A percentile compares a stretch with the other conserved stretches of the same genome.
phyloP scores from a whole-genome alignment of 129 eudicot species.

The Calendula officinalis region DNA sequence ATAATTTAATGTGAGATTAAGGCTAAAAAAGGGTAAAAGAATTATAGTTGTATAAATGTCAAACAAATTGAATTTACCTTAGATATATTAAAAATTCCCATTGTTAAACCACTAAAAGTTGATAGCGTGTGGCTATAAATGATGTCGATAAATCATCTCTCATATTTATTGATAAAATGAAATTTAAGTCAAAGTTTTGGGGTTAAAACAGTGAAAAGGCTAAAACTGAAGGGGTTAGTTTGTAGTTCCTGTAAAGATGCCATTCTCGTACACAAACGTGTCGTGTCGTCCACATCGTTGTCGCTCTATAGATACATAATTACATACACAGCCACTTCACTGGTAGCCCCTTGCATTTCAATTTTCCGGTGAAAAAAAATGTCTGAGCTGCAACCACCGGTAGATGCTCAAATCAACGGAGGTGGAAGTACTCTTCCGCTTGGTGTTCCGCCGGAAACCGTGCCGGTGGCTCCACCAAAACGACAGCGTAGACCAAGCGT shows the following conservation, averaged over 20 bases:
- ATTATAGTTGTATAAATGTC: too few relatives aligned
- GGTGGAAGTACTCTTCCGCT: constrained; percentile 26
- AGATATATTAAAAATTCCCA: too few relatives aligned
- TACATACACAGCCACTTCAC: not conserved
- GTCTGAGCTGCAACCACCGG: constrained; percentile 56
- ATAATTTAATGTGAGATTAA: too few relatives aligned
- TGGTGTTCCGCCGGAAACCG: constrained; percentile 25
- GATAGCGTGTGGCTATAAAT: too few relatives aligned
- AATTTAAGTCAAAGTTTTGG: not conserved
- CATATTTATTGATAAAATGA: too few relatives aligned
- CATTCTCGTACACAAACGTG: not conserved
- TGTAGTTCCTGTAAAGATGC: constrained; percentile 2
- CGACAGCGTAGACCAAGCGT: constrained; percentile 91
- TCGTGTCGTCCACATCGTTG: not conserved
- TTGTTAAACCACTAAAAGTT: too few relatives aligned
- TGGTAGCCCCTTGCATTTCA: constrained; percentile 2
- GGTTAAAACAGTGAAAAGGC: not conserved
- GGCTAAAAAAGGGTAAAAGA: too few relatives aligned
- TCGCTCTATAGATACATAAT: constrained; percentile 11
- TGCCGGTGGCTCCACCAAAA: constrained; percentile 40
- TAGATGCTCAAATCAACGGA: constrained; percentile 40
- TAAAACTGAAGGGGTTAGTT: not conserved
- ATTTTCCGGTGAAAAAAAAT: constrained; percentile 22
- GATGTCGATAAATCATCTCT: too few relatives aligned
- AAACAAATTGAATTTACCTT: too few relatives aligned